Evolutionary conservation across 75 land plant genomes (phyloP).

Genomic region (Pinus tabuliformis): DNA sequence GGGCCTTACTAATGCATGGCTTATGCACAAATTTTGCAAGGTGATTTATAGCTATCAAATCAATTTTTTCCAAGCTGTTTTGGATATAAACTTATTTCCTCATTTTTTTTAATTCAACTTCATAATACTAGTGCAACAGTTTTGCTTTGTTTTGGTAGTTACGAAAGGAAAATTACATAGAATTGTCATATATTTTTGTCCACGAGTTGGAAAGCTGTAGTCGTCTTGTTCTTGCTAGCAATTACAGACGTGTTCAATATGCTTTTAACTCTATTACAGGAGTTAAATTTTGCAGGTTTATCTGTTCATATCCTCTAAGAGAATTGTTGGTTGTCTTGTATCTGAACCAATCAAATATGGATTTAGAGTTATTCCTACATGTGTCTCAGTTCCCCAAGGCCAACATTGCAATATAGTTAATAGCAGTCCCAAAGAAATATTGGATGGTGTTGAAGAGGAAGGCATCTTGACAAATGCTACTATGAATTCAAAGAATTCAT

Average conservation of each 20-base stretch:
- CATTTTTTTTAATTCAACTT: neutral
- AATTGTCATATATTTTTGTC: neutral
- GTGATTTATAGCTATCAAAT: slow-evolving; percentile 17
- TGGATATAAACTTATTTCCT: neutral
- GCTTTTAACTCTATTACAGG: neutral
- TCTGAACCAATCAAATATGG: slow-evolving; percentile 72
- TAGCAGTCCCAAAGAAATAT: neutral
- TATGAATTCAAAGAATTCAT: neutral
- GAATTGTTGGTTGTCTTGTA: slow-evolving; percentile 71
- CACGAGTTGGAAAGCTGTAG: neutral
- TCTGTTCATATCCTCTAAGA: slow-evolving; percentile 64
- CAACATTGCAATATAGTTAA: neutral
- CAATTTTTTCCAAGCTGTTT: too few species aligned
- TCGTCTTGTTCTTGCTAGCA: neutral
- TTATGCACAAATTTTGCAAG: slow-evolving; percentile 68
- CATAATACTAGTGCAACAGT: neutral
- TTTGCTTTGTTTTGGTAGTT: neutral
- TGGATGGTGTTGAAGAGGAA: neutral
- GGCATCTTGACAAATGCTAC: neutral
- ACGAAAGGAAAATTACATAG: neutral
- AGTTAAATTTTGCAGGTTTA: slow-evolving; percentile 60
- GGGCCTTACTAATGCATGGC: slow-evolving; percentile 65
- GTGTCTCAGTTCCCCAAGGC: neutral
- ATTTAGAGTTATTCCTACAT: slow-evolving; percentile 31
- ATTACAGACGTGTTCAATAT: neutral